These are phyloP conservation scores for Ilyonectria mors-panacis DNA, from an alignment of 2,329 filamentous ascomycete species.

Conservation along the genomic window DNA sequence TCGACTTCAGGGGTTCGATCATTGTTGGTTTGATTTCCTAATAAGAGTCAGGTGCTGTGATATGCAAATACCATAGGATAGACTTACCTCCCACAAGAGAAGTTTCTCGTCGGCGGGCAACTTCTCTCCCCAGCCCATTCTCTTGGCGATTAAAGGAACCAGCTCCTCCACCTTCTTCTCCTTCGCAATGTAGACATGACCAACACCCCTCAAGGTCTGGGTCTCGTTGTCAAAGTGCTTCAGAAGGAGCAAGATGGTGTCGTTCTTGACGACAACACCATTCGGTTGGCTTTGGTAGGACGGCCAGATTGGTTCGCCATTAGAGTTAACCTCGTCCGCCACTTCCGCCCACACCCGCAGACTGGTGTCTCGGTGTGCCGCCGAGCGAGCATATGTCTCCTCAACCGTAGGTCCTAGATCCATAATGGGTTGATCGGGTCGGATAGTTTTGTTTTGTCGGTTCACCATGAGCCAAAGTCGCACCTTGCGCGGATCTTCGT, in stretches of 20 bases:
- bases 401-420: constrained; percentile 84
- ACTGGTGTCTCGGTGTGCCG: constrained; percentile 75
- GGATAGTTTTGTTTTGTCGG: constrained; percentile 95
- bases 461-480: constrained; percentile 99
- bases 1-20: constrained; percentile 95
- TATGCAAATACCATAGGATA: background rate
- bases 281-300: constrained; percentile 72
- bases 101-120: constrained; percentile 74
- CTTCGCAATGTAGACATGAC: constrained; percentile 89
- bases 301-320: constrained; percentile 82
- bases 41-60: constrained; percentile 23
- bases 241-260: constrained; percentile 86
- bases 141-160: constrained; percentile 80
- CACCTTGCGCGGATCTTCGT: constrained; percentile 77
- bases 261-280: constrained; percentile 70
- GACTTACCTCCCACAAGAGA: constrained; percentile 81
- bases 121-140: constrained; percentile 89
- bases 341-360: constrained; percentile 92
- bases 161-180: constrained; percentile 91
- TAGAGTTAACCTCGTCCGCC: constrained; percentile 74
- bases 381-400: constrained; percentile 71
- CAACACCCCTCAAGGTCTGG: constrained; percentile 82
- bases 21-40: constrained; percentile 96
- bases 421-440: constrained; percentile 89
- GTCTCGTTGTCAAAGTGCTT: constrained; percentile 89